Evolutionary conservation across 768 basidiomycete species (phyloP), one percentile per base, ranked within the genome.

Genomic region (Pleurotus tuber-regium): DNA sequence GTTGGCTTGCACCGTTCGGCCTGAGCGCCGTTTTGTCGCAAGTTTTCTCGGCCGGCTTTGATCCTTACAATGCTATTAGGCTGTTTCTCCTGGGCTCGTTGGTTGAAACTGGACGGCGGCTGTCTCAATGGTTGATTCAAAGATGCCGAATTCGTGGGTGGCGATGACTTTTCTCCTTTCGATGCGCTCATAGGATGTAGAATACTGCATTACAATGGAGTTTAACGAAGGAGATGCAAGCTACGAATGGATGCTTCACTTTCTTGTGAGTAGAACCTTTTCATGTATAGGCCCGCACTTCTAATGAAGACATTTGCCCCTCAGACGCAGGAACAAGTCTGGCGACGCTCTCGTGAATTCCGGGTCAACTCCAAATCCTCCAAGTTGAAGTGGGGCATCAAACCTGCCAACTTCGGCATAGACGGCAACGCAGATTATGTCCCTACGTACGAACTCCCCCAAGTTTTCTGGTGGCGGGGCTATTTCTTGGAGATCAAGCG

Each of bases 321-420:
- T 19, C 16, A 75, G 75, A 76, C 70, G 0, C 67, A 75, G 52
- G 65, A 75, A 48, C 66, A 74, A 28, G 70, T 77, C 7, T 77
- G 75, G 75, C 63, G 63, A 10, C 69, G 68, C 28, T 70, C 75
- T 11, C 65, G 68, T n/a, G 70, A 75, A 21, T 74, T 75, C 52
- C 57, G 61, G 1, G 69, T 76, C 46, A 65, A 59, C 42, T 69
- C 73, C 12, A 70, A 66, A 44, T 71, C 66, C 46, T 75, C 74
- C 2, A 61, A 64, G 33, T 62, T 71, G 11, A 68, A 67, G 56
- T 74, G 72, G 71, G 65, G 66, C 9, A 63, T 75, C 26, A 59
- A 61, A 14, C 66, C 62, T 10, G n/a, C n/a, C n/a, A n/a, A n/a
- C n/a, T n/a, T n/a, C n/a, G n/a, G n/a, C n/a, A n/a, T n/a, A n/a